Percentiles rank a stretch among this genome's conserved stretches.
Conservation (phyloP, 331 rosid genomes). For the Acacia concinna region DNA sequence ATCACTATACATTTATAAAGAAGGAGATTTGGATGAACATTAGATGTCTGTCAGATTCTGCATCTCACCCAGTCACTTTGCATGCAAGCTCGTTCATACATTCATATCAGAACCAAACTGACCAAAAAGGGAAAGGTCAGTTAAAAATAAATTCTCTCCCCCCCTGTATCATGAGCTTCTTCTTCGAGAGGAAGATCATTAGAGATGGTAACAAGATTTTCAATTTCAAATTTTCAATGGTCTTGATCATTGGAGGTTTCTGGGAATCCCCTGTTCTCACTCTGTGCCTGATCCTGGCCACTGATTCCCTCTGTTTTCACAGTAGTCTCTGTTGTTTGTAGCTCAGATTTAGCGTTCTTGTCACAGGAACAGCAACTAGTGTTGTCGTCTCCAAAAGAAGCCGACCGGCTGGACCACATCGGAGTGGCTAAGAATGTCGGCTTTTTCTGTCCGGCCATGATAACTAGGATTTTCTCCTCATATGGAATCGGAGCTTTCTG, state of each 20-base stretch:
- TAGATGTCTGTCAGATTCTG: background rate
- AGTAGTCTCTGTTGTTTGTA: conserved; percentile 22
- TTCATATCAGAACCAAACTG: background rate
- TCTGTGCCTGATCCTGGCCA: conserved; percentile 24
- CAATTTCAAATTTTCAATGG: conserved; percentile 38
- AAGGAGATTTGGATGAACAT: background rate
- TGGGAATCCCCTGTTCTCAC: conserved; percentile 26
- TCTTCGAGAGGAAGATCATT: background rate
- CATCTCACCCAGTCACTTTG: background rate
- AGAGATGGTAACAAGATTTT: background rate
- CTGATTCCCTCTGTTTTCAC: conserved; percentile 28
- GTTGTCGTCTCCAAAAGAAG: conserved; percentile 58
- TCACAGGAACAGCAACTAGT: conserved; percentile 51
- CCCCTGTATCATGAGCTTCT: background rate
- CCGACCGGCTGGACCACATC: conserved; percentile 57
- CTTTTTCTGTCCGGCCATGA: conserved; percentile 87
- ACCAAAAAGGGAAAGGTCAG: background rate
- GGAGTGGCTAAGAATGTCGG: conserved; percentile 95
- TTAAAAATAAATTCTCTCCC: background rate
- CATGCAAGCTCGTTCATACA: background rate
- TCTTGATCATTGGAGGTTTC: conserved; percentile 36
- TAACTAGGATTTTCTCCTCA: conserved; percentile 87
- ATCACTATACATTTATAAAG: conserved; percentile 18
- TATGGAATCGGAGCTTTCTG: conserved; percentile 49
- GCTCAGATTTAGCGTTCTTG: conserved; percentile 39